phyloP scores from a whole-genome alignment of 805 yeast genomes.

The Huiozyma sinensis region DNA sequence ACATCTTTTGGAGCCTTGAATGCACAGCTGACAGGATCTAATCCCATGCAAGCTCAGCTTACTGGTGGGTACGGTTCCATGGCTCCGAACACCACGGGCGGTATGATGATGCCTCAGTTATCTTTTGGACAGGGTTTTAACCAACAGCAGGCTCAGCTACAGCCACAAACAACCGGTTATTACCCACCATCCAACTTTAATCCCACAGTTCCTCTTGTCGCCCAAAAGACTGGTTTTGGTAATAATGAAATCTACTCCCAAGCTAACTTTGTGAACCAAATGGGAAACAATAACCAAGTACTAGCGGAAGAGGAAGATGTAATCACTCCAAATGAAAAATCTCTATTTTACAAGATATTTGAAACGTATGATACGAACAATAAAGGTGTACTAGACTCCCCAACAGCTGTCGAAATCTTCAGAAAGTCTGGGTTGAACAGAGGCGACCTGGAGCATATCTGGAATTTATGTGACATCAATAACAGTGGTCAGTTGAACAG shows the following conservation, averaged over 20 bases:
- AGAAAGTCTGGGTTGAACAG: slow-evolving; percentile 85
- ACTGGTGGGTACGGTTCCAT: slow-evolving; percentile 27
- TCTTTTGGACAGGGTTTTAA: slow-evolving; percentile 22
- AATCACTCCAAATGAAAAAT: slow-evolving; percentile 79
- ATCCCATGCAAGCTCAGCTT: slow-evolving; percentile 33
- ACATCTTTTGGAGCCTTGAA: slow-evolving; percentile 23
- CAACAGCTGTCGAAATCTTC: slow-evolving; percentile 74
- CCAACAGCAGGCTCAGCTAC: slow-evolving; percentile 33
- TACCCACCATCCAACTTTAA: slow-evolving; percentile 35
- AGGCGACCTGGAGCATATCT: slow-evolving; percentile 76
- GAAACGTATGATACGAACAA: slow-evolving; percentile 69
- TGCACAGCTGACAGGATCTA: slow-evolving; percentile 30
- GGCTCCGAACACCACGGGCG: neutral
- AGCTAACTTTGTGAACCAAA: slow-evolving; percentile 26
- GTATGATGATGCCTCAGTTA: slow-evolving; percentile 22
- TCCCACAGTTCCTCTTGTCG: slow-evolving; percentile 28
- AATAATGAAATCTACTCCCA: slow-evolving; percentile 32
- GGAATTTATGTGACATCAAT: slow-evolving; percentile 80
- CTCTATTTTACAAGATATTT: slow-evolving; percentile 77
- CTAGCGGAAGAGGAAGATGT: slow-evolving; percentile 37
- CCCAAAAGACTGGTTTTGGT: slow-evolving; percentile 38
- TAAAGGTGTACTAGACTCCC: slow-evolving; percentile 66
- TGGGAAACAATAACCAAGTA: slow-evolving; percentile 27
- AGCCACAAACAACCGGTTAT: slow-evolving; percentile 55
- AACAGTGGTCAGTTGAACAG: slow-evolving; percentile 75